Conservation (phyloP, 768 basidiomycete genomes). For the Boletus eberwhitei region DNA sequence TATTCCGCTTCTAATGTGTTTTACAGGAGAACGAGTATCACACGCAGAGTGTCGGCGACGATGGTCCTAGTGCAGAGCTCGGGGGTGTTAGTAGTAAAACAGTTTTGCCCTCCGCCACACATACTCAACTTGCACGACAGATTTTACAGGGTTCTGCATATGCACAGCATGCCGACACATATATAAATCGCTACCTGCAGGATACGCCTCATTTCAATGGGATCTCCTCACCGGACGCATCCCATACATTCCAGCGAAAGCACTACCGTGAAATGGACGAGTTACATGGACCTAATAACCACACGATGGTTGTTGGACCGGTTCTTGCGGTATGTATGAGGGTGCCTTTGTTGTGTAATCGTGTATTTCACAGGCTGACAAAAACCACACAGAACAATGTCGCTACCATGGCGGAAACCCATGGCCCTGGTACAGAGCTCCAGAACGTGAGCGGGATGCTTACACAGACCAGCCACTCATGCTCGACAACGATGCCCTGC, state of each 20-base stretch:
- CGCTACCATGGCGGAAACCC: neutral
- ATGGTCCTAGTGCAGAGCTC: too few species aligned
- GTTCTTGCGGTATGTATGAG: neutral
- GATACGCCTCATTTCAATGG: too few species aligned
- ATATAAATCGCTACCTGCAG: too few species aligned
- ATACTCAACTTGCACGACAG: too few species aligned
- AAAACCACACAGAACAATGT: neutral
- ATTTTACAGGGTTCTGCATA: too few species aligned
- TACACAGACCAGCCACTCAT: neutral
- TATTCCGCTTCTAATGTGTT: too few species aligned
- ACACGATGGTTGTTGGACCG: neutral
- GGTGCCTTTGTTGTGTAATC: neutral
- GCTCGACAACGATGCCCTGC: neutral
- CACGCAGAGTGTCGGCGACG: too few species aligned
- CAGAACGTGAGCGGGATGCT: neutral
- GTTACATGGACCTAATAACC: neutral
- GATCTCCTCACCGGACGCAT: neutral
- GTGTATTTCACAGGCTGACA: neutral
- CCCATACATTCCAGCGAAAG: neutral
- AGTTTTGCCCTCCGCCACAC: too few species aligned
- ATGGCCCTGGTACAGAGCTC: neutral
- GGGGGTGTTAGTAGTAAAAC: too few species aligned
- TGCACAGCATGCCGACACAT: too few species aligned
- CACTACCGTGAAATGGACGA: neutral
- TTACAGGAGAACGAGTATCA: too few species aligned